These are phyloP conservation scores for Boletus patriciae DNA, from an alignment of 768 basidiomycete genomes.

Conservation along the genomic window DNA sequence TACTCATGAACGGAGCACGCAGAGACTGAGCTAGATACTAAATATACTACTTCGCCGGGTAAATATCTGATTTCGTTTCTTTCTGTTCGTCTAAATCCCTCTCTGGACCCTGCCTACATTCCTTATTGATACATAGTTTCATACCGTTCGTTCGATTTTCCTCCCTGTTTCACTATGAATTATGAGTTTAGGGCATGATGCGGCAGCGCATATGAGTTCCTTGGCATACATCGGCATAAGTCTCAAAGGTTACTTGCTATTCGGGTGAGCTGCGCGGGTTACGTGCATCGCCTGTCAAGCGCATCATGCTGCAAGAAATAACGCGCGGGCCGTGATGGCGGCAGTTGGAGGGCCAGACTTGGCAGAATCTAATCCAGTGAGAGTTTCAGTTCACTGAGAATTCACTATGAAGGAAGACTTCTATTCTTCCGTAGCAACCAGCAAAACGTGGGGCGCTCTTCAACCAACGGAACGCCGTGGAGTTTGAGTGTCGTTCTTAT, in stretches of 20 bases:
- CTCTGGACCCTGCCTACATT: slow-evolving; percentile 30
- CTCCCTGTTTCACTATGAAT: slow-evolving; percentile 28
- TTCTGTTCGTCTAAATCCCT: slow-evolving; percentile 7
- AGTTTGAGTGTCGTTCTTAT: slow-evolving; percentile 24
- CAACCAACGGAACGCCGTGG: slow-evolving; percentile 25
- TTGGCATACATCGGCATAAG: slow-evolving; percentile 5
- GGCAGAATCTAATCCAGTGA: slow-evolving; percentile 13
- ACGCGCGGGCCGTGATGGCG: slow-evolving; percentile 12
- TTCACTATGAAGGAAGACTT: slow-evolving; percentile 30
- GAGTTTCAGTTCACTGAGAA: slow-evolving; percentile 21
- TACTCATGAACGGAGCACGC: slow-evolving; percentile 72
- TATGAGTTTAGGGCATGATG: slow-evolving; percentile 20
- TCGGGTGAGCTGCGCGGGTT: slow-evolving; percentile 12
- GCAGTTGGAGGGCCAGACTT: slow-evolving; percentile 15
- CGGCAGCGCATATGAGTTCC: background rate
- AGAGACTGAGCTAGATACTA: slow-evolving; percentile 51
- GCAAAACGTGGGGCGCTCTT: slow-evolving; percentile 27
- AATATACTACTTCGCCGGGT: slow-evolving; percentile 13
- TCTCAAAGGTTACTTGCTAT: background rate
- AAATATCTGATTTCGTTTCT: slow-evolving; percentile 16
- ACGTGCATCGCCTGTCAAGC: slow-evolving; percentile 14
- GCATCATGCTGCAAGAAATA: slow-evolving; percentile 1
- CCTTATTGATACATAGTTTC: slow-evolving; percentile 35
- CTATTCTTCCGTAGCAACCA: slow-evolving; percentile 34
- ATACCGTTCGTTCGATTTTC: slow-evolving; percentile 23